These are phyloP conservation scores for Stachybotrys chartarum DNA, from an alignment of 2,329 filamentous ascomycete genomes.

Conservation along the genomic window DNA sequence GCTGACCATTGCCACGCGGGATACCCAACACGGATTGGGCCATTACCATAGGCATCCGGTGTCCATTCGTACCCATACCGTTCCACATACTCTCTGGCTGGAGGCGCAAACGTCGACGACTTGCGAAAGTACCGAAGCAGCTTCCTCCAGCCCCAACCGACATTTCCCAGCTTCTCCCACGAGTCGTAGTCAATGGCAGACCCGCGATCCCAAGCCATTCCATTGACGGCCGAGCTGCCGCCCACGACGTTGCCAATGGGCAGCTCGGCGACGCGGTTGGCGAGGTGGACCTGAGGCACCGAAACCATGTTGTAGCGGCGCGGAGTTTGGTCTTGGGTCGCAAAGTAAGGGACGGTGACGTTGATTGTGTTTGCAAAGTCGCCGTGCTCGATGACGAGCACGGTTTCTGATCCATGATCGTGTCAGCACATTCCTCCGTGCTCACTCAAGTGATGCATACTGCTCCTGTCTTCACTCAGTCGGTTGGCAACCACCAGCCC, in stretches of 20 bases:
- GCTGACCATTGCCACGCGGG: conserved; percentile 17
- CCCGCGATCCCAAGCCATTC: conserved; percentile 20
- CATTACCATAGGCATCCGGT: conserved; percentile 12
- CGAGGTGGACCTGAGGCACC: conserved; percentile 15
- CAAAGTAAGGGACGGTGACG: conserved; percentile 13
- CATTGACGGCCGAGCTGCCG: conserved; percentile 21
- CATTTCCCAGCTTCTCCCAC: conserved; percentile 29
- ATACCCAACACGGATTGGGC: conserved; percentile 13
- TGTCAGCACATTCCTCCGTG: neutral
- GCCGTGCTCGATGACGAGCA: conserved; percentile 20
- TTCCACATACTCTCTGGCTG: conserved; percentile 9
- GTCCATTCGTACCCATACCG: conserved; percentile 13
- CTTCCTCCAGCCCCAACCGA: conserved; percentile 27
- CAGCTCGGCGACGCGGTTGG: conserved; percentile 10
- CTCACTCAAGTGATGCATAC: conserved; percentile 5
- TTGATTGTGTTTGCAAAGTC: conserved; percentile 16
- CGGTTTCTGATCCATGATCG: conserved; percentile 7
- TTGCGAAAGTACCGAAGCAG: conserved; percentile 16
- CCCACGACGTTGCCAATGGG: conserved; percentile 18
- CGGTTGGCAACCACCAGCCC: conserved; percentile 22
- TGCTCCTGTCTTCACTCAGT: conserved; percentile 15
- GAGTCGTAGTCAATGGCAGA: conserved; percentile 20
- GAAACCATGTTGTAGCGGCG: conserved; percentile 12
- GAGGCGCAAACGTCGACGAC: conserved; percentile 11
- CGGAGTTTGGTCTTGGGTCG: conserved; percentile 8